These are phyloP conservation scores for Boletus insuetus DNA, from an alignment of 768 basidiomycete genomes.

Conservation along the genomic window DNA sequence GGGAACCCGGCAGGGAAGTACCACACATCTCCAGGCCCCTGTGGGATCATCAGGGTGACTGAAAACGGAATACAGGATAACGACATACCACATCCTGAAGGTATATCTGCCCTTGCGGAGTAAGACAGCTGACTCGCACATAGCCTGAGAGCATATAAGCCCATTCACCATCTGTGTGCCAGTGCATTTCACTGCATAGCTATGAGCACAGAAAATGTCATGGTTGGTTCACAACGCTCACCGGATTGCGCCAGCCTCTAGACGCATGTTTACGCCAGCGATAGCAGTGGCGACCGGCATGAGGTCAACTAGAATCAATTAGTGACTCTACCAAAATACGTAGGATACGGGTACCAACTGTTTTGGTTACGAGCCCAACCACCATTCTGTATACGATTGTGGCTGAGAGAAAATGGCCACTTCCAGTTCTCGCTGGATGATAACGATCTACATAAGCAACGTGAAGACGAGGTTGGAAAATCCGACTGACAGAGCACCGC, in stretches of 20 bases:
- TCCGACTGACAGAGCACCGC: constrained; percentile 43
- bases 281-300: constrained; percentile 41
- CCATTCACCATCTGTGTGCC: constrained; percentile 48
- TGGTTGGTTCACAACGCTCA: constrained; percentile 5
- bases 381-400: constrained; percentile 57
- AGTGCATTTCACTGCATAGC: constrained; percentile 39
- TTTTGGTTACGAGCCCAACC: constrained; percentile 69
- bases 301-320: constrained; percentile 28
- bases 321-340: neutral
- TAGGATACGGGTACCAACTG: constrained; percentile 30
- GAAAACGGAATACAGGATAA: constrained; percentile 4
- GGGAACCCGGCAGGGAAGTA: constrained; percentile 58
- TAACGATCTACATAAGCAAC: neutral
- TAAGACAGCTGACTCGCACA: constrained; percentile 48
- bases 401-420: constrained; percentile 63
- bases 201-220: constrained; percentile 3
- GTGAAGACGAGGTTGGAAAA: neutral
- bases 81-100: constrained; percentile 50
- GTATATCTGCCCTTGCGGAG: constrained; percentile 50
- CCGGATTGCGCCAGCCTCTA: constrained; percentile 43
- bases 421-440: constrained; percentile 46
- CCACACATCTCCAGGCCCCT: constrained; percentile 50
- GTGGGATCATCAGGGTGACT: constrained; percentile 11
- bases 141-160: constrained; percentile 52
- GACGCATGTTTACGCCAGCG: constrained; percentile 42